Conservation (phyloP, 208 protist species). For the Wallacemonas collosoma region DNA sequence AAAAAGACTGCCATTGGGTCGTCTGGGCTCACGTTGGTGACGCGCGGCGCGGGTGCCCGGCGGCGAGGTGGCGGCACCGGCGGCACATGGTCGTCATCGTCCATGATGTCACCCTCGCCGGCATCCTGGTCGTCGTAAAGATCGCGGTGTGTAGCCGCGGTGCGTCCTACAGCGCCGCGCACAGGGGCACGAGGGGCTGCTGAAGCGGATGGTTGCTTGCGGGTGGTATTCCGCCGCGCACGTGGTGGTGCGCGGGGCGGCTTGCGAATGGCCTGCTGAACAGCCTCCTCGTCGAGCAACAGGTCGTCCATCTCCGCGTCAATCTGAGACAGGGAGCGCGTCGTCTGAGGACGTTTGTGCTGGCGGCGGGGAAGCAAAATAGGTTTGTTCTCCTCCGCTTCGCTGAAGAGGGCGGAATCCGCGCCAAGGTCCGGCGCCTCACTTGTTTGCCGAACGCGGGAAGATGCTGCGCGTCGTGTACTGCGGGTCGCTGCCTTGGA, state of each 20-base stretch:
- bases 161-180: not conserved
- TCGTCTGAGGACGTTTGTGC: conserved; percentile 32
- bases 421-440: conserved; percentile 43
- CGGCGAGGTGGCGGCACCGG: conserved; percentile 2
- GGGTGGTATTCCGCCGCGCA: not conserved
- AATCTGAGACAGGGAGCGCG: conserved; percentile 62
- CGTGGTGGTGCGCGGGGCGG: conserved; percentile 31
- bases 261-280: conserved; percentile 36
- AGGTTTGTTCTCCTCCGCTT: conserved; percentile 67
- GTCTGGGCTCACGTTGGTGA: conserved; percentile 33
- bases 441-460: conserved; percentile 34
- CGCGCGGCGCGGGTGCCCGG: conserved; percentile 17
- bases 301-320: conserved; percentile 35
- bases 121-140: conserved; percentile 1
- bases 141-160: conserved; percentile 5
- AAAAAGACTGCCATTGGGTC: conserved; percentile 90
- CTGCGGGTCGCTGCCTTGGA: conserved; percentile 20
- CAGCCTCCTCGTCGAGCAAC: conserved; percentile 33
- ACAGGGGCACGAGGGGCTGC: not conserved
- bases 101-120: conserved; percentile 17
- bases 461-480: conserved; percentile 21
- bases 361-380: conserved; percentile 66
- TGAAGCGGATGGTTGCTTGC: conserved; percentile 8
- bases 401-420: conserved; percentile 55
- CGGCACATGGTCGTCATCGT: not conserved